These are phyloP conservation scores for Narthecium ossifragum DNA, from an alignment of 106 monocot genomes.

Conservation along the genomic window DNA sequence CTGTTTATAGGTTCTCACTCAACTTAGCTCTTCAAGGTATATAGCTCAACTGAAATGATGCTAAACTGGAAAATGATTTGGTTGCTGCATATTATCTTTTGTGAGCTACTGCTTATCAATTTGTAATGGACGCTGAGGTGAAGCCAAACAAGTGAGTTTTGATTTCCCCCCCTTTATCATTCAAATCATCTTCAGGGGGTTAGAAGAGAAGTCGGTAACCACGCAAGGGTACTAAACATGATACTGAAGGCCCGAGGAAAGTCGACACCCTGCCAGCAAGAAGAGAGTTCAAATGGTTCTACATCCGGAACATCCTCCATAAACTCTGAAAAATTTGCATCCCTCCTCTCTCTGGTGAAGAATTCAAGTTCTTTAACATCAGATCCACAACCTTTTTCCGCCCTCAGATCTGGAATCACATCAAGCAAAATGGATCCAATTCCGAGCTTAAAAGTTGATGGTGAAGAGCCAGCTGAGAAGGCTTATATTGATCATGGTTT, in stretches of 20 bases:
- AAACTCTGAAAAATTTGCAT: slow-evolving; percentile 22
- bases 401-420: background rate
- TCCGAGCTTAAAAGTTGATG: slow-evolving; percentile 12
- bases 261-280: background rate
- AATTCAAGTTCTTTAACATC: slow-evolving; percentile 6
- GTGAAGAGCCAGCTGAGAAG: slow-evolving; percentile 6
- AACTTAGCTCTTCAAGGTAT: background rate
- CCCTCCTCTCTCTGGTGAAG: slow-evolving; percentile 11
- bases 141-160: background rate
- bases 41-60: background rate
- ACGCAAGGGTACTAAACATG: slow-evolving; percentile 51
- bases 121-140: too few relatives aligned
- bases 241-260: slow-evolving; percentile 15
- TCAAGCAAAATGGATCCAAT: slow-evolving; percentile 2
- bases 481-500: background rate
- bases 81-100: background rate
- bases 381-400: slow-evolving; percentile 13
- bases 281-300: slow-evolving; percentile 1
- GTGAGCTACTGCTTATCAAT: background rate
- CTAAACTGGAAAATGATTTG: background rate
- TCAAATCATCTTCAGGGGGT: slow-evolving; percentile 57
- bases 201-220: slow-evolving; percentile 51
- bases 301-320: slow-evolving; percentile 10
- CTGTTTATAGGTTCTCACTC: background rate
- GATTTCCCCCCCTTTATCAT: background rate